Percentiles rank a stretch among this genome's conserved stretches.
These are phyloP conservation scores for Manihot esculenta DNA, from an alignment of 441 rosid genomes.

Conservation along the genomic window DNA sequence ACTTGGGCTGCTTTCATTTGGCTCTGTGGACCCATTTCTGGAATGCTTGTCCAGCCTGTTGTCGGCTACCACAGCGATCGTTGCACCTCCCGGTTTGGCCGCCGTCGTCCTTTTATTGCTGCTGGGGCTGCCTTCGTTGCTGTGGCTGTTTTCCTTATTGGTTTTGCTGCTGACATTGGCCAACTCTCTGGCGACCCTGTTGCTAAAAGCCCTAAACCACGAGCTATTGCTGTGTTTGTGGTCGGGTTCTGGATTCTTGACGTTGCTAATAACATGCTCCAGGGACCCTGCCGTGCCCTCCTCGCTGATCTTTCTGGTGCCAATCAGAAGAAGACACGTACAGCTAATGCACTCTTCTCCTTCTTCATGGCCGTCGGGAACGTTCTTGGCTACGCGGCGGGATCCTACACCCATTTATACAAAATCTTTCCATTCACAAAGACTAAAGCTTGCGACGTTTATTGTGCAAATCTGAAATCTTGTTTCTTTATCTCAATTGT, in stretches of 20 bases:
- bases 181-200: conserved; percentile 52
- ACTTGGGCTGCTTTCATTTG: conserved; percentile 88
- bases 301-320: conserved; percentile 73
- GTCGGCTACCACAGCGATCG: conserved; percentile 89
- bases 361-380: conserved; percentile 96
- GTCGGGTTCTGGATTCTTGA: conserved; percentile 93
- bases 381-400: conserved; percentile 80
- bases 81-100: conserved; percentile 77
- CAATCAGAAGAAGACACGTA: conserved; percentile 51
- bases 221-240: conserved; percentile 70
- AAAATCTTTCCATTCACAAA: conserved; percentile 59
- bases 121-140: conserved; percentile 60
- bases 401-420: conserved; percentile 52
- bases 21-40: conserved; percentile 94
- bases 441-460: conserved; percentile 70
- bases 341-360: conserved; percentile 64
- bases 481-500: conserved; percentile 68
- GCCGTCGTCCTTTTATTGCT: conserved; percentile 87
- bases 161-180: conserved; percentile 84
- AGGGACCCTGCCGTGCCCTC: conserved; percentile 88
- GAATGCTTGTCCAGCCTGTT: conserved; percentile 84
- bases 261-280: conserved; percentile 82
- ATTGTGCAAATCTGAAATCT: conserved; percentile 85
- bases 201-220: conserved; percentile 36
- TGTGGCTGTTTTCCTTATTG: conserved; percentile 73